Evolutionary conservation across 768 basidiomycete species (phyloP).

Genomic region (Cystofilobasidium bisporidii): DNA sequence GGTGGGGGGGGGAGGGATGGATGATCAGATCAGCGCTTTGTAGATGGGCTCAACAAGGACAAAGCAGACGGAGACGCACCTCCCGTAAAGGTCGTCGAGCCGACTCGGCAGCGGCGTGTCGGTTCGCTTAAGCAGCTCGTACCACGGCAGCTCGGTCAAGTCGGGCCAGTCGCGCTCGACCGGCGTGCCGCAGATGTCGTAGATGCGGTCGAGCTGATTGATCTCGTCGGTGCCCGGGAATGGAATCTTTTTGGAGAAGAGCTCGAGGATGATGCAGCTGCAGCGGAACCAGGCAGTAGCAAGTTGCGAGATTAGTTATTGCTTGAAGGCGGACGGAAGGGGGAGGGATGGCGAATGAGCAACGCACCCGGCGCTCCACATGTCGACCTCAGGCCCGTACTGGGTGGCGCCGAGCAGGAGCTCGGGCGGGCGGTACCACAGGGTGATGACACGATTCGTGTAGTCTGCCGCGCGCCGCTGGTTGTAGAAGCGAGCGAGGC

Average conservation of each 20-base stretch:
- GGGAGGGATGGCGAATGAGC: not conserved
- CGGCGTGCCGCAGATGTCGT: conserved; percentile 82
- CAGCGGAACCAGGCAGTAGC: conserved; percentile 7
- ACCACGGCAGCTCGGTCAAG: conserved; percentile 83
- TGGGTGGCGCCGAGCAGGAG: conserved; percentile 75
- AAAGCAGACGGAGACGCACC: conserved; percentile 45
- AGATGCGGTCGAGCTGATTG: conserved; percentile 87
- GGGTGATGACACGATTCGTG: conserved; percentile 90
- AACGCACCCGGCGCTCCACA: conserved; percentile 96
- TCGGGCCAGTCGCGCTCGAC: conserved; percentile 68
- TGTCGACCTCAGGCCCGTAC: conserved; percentile 90
- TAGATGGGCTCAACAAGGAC: not conserved
- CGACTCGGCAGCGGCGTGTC: conserved; percentile 50
- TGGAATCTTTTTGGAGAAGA: conserved; percentile 89
- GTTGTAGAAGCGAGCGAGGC: conserved; percentile 89
- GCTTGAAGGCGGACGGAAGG: too few species aligned
- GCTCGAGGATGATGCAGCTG: conserved; percentile 97
- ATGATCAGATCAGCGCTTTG: too few species aligned
- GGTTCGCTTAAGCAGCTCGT: conserved; percentile 87
- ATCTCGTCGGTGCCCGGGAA: conserved; percentile 91
- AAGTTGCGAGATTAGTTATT: not conserved
- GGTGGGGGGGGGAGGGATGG: too few species aligned
- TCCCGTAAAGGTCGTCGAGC: conserved; percentile 75
- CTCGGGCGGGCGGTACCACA: conserved; percentile 93
- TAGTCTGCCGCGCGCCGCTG: conserved; percentile 84